Base-by-base conservation (phyloP, 306 rosid species). In the Vicia faba region DNA sequence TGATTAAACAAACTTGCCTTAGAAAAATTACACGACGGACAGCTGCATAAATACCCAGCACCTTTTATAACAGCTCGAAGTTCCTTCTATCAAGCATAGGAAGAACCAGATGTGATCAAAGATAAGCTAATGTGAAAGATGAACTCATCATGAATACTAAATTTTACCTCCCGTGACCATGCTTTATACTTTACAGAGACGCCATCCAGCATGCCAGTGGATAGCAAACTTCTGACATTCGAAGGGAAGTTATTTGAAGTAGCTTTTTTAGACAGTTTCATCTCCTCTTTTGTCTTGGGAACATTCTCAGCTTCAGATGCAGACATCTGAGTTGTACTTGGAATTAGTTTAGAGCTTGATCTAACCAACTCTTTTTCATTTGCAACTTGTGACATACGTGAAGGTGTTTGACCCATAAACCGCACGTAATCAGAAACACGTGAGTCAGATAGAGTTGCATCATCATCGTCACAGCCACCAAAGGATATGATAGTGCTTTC, bases 181-280 rank as follows among this genome's bases (percentile, higher is more conserved):
- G 96, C 85, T 61, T 82, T 80, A 77, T 87, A 87, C 82, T 85
- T 89, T 31, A 89, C 93, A 44, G 96, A 81, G 65, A 89, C 87
- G 40, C 93, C 96, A 83, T 89, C 96, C 74, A 87, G 89, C 89
- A 89, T 89, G 15, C 96, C 95, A 23, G 96, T 89, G 20, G 95
- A 89, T 61, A 87, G 73, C 86, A 87, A 80, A 82, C 95, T 87
- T 77, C 86, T 77, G 73, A 87, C 95, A 66, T 85, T 89, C 11
- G 96, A 85, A 46, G 96, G 95, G 81, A 89, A 89, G 71, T 80
- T 87, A 72, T 87, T 89, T 60, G 91, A 78, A 62, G 83, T 66
- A 74, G 66, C 75, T 77, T 85, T 85, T 75, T 78, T 87, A 5
- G 86, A 71, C 50, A 73, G 51, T 81, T 86, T 86, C 10, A 61